phyloP scores from a whole-genome alignment of 116 monocot species.

The Iris pallida region DNA sequence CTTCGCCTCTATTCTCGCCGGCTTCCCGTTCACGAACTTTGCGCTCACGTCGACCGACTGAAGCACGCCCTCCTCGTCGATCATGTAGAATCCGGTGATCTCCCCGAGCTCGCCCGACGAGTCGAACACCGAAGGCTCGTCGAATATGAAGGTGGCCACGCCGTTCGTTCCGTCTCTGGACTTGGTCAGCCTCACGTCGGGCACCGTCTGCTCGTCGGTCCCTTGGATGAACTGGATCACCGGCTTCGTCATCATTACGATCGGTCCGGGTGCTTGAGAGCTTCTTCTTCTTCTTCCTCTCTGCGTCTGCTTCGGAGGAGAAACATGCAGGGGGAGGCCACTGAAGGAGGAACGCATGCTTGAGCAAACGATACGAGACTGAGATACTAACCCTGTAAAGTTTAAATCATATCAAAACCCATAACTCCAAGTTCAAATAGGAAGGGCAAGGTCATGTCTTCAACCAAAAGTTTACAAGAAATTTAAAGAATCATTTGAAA shows the following conservation, averaged over 20 bases:
- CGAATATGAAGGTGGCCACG: slow-evolving; percentile 69
- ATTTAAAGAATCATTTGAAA: too few species aligned
- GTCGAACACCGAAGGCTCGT: slow-evolving; percentile 86
- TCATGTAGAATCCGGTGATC: slow-evolving; percentile 95
- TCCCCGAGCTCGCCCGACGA: slow-evolving; percentile 81
- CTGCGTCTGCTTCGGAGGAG: slow-evolving; percentile 16
- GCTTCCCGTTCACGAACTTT: slow-evolving; percentile 94
- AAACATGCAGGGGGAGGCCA: slow-evolving; percentile 42
- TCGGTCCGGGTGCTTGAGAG: background rate
- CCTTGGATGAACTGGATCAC: slow-evolving; percentile 87
- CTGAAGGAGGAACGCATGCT: slow-evolving; percentile 50
- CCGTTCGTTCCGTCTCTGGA: slow-evolving; percentile 90
- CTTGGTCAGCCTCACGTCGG: slow-evolving; percentile 81
- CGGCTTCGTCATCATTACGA: slow-evolving; percentile 65
- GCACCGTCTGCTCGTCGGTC: slow-evolving; percentile 85
- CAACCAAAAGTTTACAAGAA: too few species aligned
- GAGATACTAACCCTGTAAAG: slow-evolving; percentile 32
- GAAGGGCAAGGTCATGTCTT: too few species aligned
- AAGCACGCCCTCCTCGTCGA: slow-evolving; percentile 88
- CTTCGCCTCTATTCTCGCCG: slow-evolving; percentile 82
- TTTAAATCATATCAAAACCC: too few species aligned
- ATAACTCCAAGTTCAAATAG: too few species aligned
- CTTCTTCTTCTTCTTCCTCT: background rate
- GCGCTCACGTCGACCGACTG: slow-evolving; percentile 94
- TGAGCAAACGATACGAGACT: slow-evolving; percentile 14